Percentiles rank a stretch among this genome's conserved stretches.
These are phyloP conservation scores for Fusarium incarnatum DNA, from an alignment of 2,329 filamentous ascomycete genomes.

Conservation along the genomic window DNA sequence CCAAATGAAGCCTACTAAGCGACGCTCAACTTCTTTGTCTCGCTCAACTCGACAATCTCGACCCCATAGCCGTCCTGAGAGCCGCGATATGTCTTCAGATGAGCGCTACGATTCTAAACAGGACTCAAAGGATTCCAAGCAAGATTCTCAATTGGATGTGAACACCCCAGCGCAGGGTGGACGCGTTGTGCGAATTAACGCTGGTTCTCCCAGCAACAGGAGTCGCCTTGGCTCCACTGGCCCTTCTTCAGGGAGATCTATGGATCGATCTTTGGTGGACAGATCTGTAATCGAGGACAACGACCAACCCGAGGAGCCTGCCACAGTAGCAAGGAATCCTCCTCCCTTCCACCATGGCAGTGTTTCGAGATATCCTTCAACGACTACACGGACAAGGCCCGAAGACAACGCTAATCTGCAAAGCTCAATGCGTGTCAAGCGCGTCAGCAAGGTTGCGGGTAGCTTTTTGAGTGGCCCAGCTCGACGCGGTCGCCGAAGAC, in stretches of 20 bases:
- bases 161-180: conserved; percentile 66
- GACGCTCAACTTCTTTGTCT: conserved; percentile 65
- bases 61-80: conserved; percentile 55
- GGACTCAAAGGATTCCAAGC: conserved; percentile 32
- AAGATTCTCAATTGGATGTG: conserved; percentile 54
- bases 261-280: conserved; percentile 51
- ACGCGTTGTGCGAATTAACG: conserved; percentile 66
- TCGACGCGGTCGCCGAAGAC: conserved; percentile 73
- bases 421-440: conserved; percentile 81
- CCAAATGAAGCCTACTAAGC: conserved; percentile 56
- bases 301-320: conserved; percentile 61
- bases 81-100: conserved; percentile 56
- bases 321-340: conserved; percentile 62
- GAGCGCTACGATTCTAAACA: conserved; percentile 51
- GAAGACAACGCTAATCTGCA: conserved; percentile 75
- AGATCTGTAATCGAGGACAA: conserved; percentile 57
- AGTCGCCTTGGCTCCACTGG: conserved; percentile 53
- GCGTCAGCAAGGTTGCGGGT: conserved; percentile 79
- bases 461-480: conserved; percentile 85
- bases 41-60: conserved; percentile 49
- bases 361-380: conserved; percentile 64
- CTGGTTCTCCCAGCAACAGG: conserved; percentile 62
- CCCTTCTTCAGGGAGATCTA: conserved; percentile 53
- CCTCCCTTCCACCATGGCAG: conserved; percentile 62
- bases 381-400: conserved; percentile 61